Base-by-base conservation (phyloP, 129 eudicot genomes). In the Glebionis coronaria region DNA sequence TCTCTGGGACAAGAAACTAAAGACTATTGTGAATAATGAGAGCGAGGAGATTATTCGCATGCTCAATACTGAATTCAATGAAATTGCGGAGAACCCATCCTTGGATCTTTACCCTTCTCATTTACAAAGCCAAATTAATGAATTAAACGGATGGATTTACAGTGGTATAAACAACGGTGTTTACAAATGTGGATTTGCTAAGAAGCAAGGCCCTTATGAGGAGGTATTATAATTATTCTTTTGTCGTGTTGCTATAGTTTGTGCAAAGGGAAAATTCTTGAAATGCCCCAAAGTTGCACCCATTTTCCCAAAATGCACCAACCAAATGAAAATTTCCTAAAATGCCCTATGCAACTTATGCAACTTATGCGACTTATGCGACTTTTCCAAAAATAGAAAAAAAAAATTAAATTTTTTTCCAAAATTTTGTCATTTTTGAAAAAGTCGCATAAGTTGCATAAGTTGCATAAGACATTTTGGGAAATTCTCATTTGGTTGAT, bases 31-130 rank as follows among this genome's bases (percentile, higher is more conserved):
- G 78, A 93, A 79, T 55, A 93, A 93, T 12, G 99, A 93, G 85
- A 93, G 99, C 25, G 83, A 80, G 57, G 97, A 93, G 73, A 93
- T 93, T 28, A 93, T 93, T 44, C 90, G 97, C 47, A 93, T 93
- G 97, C 55, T 93, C 7, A 93, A 89, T 69, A 68, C 93, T 4
- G 97, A 89, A 53, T 93, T 93, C 74, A 89, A 89, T 79, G 90
- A 86, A 56, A 81, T 93, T 20, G 99, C 95, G 0, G 87, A 88
- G 71, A 89, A 87, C 72, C 77, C 90, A 14, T 52, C 77, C 12
- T 18, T 89, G 77, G 97, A 93, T 76, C 99, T 93, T 65, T 93
- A 86, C 50, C 99, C 99, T 49, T 67, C 89, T 63, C 82, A 81
- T 69, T 71, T 89, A 51, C 92, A 82, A 82, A 75, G 71, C 38